Conservation (phyloP, 805 yeast genomes). For the Metschnikowia cerradonensis region DNA sequence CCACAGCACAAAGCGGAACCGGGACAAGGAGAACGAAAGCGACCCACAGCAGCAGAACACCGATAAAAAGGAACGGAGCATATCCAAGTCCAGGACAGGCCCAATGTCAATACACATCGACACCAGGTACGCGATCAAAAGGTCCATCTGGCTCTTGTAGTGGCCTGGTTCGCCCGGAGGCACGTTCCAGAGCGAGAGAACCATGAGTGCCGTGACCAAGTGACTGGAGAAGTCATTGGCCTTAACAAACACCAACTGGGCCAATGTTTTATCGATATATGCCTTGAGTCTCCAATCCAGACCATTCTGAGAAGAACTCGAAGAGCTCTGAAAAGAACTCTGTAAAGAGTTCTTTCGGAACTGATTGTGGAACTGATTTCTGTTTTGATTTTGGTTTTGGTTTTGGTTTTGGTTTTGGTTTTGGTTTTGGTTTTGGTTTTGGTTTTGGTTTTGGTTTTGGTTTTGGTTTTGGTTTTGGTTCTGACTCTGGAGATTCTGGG, state of each 20-base stretch:
- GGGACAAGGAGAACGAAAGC: conserved; percentile 46
- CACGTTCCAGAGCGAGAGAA: conserved; percentile 49
- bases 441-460: too few relatives aligned
- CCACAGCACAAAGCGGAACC: conserved; percentile 50
- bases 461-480: too few relatives aligned
- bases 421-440: too few relatives aligned
- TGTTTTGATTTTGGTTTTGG: neutral
- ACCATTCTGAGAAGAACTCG: too few relatives aligned
- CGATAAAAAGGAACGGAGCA: conserved; percentile 41
- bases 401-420: too few relatives aligned
- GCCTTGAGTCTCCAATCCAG: conserved; percentile 24
- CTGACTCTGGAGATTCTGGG: too few relatives aligned
- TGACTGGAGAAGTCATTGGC: conserved; percentile 41
- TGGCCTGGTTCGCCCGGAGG: conserved; percentile 52
- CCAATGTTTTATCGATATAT: conserved; percentile 43
- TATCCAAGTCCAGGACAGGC: conserved; percentile 19
- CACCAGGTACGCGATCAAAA: conserved; percentile 42
- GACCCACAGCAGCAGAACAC: conserved; percentile 51
- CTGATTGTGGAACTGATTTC: neutral
- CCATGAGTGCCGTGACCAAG: conserved; percentile 40
- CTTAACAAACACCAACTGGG: conserved; percentile 40
- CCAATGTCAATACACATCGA: conserved; percentile 50
- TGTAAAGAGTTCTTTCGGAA: neutral
- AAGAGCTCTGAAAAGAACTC: neutral
- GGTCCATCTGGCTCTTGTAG: conserved; percentile 48